Evolutionary conservation across 495 filamentous ascomycete species (phyloP).

Genomic region (Aspergillus bridgeri): DNA sequence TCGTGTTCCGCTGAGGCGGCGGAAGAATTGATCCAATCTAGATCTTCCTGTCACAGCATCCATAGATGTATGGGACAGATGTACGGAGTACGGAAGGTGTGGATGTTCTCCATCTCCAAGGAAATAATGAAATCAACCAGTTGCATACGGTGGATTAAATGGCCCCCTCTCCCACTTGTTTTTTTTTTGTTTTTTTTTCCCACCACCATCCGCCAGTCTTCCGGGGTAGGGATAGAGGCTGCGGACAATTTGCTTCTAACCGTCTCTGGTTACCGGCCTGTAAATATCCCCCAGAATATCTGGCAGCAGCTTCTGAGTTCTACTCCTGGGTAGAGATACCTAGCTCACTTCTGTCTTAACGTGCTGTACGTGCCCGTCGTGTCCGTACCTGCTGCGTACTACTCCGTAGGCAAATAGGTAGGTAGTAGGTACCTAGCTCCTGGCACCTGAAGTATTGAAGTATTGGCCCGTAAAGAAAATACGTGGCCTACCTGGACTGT

Average conservation of each 20-base stretch:
- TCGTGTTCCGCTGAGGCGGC: background rate
- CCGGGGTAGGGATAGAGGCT: slow-evolving; percentile 5
- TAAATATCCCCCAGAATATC: too few relatives aligned
- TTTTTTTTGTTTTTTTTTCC: background rate
- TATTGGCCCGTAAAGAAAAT: too few relatives aligned
- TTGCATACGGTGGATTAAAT: background rate
- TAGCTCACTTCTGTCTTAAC: too few relatives aligned
- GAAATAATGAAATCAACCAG: background rate
- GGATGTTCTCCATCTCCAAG: background rate
- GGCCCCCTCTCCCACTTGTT: background rate
- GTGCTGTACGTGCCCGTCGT: too few relatives aligned
- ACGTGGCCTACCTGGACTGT: too few relatives aligned
- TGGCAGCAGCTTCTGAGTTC: too few relatives aligned
- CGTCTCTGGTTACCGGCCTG: slow-evolving; percentile 11
- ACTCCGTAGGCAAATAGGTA: too few relatives aligned
- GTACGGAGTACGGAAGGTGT: too few relatives aligned
- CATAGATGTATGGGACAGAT: background rate
- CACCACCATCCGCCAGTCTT: slow-evolving; percentile 1
- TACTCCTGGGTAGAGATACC: too few relatives aligned
- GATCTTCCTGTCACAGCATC: background rate
- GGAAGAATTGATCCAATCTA: background rate
- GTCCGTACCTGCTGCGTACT: too few relatives aligned
- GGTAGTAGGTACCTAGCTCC: too few relatives aligned
- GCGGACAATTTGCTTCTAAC: slow-evolving; percentile 6
- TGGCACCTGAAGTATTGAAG: too few relatives aligned